Conservation (phyloP, 1,284 basidiomycete species). For the Nidula niveotomentosa region DNA sequence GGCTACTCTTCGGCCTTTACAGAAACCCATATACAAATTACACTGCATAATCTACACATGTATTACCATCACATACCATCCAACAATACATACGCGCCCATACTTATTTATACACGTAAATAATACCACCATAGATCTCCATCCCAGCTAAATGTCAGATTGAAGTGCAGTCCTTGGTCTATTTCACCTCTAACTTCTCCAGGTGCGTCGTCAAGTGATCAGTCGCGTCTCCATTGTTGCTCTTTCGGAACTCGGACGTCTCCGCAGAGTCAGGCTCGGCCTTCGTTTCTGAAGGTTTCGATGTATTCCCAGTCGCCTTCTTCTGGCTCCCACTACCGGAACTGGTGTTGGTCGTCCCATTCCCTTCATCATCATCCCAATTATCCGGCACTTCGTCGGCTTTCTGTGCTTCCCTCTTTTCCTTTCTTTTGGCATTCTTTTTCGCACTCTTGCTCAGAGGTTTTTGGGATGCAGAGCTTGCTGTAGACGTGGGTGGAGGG, state of each 20-base stretch:
- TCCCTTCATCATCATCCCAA: conserved; percentile 77
- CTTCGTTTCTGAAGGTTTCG: not conserved
- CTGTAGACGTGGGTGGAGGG: conserved; percentile 50
- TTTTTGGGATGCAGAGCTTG: conserved; percentile 25
- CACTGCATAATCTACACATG: conserved; percentile 9
- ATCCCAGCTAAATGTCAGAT: too few relatives aligned
- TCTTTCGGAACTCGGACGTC: not conserved
- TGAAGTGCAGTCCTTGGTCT: conserved; percentile 3
- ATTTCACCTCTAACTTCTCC: conserved; percentile 28
- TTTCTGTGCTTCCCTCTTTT: conserved; percentile 61
- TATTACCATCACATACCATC: conserved; percentile 27
- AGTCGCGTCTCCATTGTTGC: conserved; percentile 2
- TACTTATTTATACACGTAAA: conserved; percentile 3
- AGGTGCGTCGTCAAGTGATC: conserved; percentile 26
- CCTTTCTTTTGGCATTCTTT: conserved; percentile 80
- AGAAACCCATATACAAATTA: not conserved
- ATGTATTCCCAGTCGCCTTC: not conserved
- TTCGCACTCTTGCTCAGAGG: conserved; percentile 44
- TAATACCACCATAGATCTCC: conserved; percentile 7
- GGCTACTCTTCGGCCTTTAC: not conserved
- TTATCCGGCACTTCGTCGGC: conserved; percentile 52
- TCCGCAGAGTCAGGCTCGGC: not conserved
- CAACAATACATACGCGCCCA: conserved; percentile 2
- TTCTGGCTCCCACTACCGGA: not conserved
- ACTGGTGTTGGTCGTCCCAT: not conserved